Conservation (phyloP, 768 basidiomycete genomes). For the Termitomyces sp. region DNA sequence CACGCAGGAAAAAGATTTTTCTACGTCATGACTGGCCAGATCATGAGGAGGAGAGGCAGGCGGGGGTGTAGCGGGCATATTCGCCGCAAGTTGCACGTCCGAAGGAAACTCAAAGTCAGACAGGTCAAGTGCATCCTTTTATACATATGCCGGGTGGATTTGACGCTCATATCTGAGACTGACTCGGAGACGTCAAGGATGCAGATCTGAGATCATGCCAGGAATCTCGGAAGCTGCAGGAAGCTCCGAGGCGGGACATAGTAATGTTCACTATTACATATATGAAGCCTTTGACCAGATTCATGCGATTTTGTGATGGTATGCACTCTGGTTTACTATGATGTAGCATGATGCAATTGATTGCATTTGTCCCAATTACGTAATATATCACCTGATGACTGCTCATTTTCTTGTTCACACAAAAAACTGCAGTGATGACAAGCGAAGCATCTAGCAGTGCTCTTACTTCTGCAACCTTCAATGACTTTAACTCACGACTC, state of each 20-base stretch:
- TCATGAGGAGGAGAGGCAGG: background rate
- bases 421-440: conserved; percentile 6
- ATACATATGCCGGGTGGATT: background rate
- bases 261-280: too few species aligned
- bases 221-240: too few species aligned
- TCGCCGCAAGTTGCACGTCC: background rate
- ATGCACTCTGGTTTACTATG: too few species aligned
- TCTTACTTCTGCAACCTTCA: conserved; percentile 31
- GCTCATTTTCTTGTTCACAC: background rate
- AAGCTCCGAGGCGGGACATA: too few species aligned
- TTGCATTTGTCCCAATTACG: background rate
- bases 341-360: too few species aligned
- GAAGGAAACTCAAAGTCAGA: background rate
- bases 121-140: conserved; percentile 1
- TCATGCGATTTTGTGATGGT: too few species aligned
- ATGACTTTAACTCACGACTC: conserved; percentile 51
- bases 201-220: background rate
- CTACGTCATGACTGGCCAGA: background rate
- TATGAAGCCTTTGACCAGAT: too few species aligned
- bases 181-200: background rate
- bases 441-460: conserved; percentile 14
- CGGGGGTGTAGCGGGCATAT: conserved; percentile 3
- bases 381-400: background rate
- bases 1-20: background rate
- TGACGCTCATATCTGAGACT: conserved; percentile 12